These are phyloP conservation scores for Diplosphaera chodatii DNA, from an alignment of 139 green algal genomes.

Conservation along the genomic window DNA sequence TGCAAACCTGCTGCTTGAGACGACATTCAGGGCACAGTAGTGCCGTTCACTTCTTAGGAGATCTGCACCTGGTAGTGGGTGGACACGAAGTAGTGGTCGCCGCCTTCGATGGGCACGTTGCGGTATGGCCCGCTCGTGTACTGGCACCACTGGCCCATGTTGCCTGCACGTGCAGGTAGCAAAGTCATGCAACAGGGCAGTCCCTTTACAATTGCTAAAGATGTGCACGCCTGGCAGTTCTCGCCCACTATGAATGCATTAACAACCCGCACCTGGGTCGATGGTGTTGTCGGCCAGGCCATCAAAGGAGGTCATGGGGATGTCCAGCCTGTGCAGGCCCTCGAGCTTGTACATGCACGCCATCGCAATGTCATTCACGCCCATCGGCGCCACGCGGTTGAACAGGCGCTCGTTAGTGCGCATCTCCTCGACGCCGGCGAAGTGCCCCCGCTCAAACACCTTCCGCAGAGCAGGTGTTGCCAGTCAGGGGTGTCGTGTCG, in stretches of 20 bases:
- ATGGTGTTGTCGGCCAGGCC: conserved; percentile 33
- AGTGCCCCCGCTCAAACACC: conserved; percentile 36
- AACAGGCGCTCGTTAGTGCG: conserved; percentile 28
- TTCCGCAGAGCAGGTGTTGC: no score
- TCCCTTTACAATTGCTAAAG: no score
- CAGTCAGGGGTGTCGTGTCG: no score
- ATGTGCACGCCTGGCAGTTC: no score
- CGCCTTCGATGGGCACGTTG: conserved; percentile 13
- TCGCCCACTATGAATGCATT: not conserved
- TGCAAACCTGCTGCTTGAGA: no score
- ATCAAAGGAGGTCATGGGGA: conserved; percentile 30
- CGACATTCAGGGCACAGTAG: no score
- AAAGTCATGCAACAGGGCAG: no score
- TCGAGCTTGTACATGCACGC: conserved; percentile 29
- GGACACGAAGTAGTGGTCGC: conserved; percentile 46
- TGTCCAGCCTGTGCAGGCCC: not conserved
- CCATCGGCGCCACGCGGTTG: conserved; percentile 36
- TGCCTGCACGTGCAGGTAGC: not conserved
- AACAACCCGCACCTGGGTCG: not conserved
- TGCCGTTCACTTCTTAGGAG: no score
- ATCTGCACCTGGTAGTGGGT: conserved; percentile 20
- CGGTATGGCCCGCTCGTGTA: conserved; percentile 14
- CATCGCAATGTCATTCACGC: conserved; percentile 45
- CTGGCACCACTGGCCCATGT: conserved; percentile 22
- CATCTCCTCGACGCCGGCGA: conserved; percentile 48